Conservation (phyloP, 345 rosid species). For the Erucastrum elatum region DNA sequence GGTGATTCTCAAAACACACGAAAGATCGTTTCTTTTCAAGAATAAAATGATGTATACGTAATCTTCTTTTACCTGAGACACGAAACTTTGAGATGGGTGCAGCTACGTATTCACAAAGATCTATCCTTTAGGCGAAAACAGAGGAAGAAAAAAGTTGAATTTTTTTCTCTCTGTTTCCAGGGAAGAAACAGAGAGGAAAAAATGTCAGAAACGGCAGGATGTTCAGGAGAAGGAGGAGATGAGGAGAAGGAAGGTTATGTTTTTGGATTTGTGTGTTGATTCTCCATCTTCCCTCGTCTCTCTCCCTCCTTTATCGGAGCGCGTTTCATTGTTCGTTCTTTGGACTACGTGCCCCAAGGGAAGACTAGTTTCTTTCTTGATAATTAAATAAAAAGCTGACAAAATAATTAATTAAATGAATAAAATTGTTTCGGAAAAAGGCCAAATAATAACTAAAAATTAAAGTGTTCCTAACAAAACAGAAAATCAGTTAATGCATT, state of each 20-base stretch:
- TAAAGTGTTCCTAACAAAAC: no score
- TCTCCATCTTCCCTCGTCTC: slow-evolving; percentile 35
- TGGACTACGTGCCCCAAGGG: slow-evolving; percentile 28
- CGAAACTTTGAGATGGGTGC: neutral
- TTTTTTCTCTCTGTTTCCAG: slow-evolving; percentile 27
- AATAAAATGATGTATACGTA: neutral
- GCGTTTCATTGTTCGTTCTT: slow-evolving; percentile 28
- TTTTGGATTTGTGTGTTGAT: slow-evolving; percentile 6
- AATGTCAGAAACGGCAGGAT: slow-evolving; percentile 25
- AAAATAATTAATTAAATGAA: no score
- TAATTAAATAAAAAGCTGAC: no score
- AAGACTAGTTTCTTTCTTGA: neutral
- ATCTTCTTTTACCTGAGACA: slow-evolving; percentile 12
- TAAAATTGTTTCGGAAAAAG: neutral
- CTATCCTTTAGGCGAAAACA: slow-evolving; percentile 18
- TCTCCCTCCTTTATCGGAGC: slow-evolving; percentile 34
- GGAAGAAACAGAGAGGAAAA: slow-evolving; percentile 31
- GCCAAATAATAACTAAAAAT: neutral
- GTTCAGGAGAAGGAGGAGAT: neutral
- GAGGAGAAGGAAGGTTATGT: neutral
- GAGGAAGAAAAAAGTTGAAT: neutral
- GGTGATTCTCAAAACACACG: neutral
- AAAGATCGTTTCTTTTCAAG: slow-evolving; percentile 2
- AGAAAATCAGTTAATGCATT: no score
- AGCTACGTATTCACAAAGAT: slow-evolving; percentile 26